These are phyloP conservation scores for Suhomyces emberorum DNA, from an alignment of 805 yeast species.

Conservation along the genomic window DNA sequence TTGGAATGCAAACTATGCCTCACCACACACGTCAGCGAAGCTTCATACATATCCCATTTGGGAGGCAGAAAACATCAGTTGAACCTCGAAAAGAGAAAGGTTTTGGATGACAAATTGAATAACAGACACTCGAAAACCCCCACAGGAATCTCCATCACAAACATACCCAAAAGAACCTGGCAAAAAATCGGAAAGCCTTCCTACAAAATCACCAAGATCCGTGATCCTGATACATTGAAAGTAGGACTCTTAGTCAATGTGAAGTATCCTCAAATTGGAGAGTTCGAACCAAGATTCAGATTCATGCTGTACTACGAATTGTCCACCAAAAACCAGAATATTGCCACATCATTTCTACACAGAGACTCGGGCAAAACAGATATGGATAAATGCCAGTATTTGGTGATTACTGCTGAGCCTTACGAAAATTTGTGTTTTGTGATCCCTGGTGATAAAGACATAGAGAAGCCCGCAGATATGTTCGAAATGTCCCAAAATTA, in stretches of 20 bases:
- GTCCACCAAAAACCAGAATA: conserved; percentile 37
- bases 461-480: conserved; percentile 29
- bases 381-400: conserved; percentile 53
- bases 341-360: conserved; percentile 23
- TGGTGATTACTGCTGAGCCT: conserved; percentile 86
- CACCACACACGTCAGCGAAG: conserved; percentile 77
- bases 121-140: conserved; percentile 2
- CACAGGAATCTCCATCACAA: conserved; percentile 29
- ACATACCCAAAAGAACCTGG: conserved; percentile 45
- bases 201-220: conserved; percentile 62
- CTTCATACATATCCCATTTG: conserved; percentile 79
- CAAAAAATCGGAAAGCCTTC: conserved; percentile 71
- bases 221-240: conserved; percentile 56
- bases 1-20: conserved; percentile 82
- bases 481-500: conserved; percentile 31
- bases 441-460: conserved; percentile 61
- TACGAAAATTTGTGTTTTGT: conserved; percentile 78
- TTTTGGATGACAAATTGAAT: conserved; percentile 32
- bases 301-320: conserved; percentile 77
- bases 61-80: conserved; percentile 81
- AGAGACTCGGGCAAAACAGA: conserved; percentile 15
- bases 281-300: conserved; percentile 59
- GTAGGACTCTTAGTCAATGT: conserved; percentile 67
- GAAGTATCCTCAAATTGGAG: conserved; percentile 48
- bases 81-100: conserved; percentile 59